These are phyloP conservation scores for Entrophospora sp. DNA, from an alignment of 192 early-diverging fungal genomes.

Conservation along the genomic window DNA sequence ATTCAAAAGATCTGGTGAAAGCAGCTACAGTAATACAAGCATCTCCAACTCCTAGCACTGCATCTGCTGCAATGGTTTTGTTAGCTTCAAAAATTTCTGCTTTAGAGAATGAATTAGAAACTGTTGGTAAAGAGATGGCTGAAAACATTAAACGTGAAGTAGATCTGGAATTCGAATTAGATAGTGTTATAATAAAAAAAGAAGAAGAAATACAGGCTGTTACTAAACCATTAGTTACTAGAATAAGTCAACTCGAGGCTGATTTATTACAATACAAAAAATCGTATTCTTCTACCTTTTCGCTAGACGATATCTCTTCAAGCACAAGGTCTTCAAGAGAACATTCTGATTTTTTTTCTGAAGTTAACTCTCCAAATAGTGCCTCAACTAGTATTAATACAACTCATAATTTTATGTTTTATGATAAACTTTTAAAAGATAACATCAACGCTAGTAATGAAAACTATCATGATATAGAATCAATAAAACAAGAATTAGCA, in stretches of 20 bases:
- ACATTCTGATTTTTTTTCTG: not conserved
- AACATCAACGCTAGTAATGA: not conserved
- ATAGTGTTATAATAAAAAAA: not conserved
- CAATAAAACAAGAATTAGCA: conserved; percentile 1
- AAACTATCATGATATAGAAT: not conserved
- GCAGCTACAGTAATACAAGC: too few relatives aligned
- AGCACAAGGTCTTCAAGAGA: not conserved
- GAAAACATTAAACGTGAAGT: not conserved
- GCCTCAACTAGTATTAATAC: not conserved
- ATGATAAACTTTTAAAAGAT: not conserved
- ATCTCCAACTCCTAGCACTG: not conserved
- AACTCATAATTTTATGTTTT: not conserved
- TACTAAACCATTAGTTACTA: not conserved
- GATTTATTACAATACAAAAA: not conserved
- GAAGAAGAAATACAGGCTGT: not conserved
- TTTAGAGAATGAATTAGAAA: conserved; percentile 10
- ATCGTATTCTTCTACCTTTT: not conserved
- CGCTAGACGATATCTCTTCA: not conserved
- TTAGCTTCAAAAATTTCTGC: conserved; percentile 11
- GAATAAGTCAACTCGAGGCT: not conserved
- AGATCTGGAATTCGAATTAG: not conserved
- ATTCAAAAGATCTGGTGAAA: too few relatives aligned
- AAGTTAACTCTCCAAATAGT: not conserved
- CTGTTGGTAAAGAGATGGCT: not conserved
- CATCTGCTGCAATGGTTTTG: not conserved